phyloP scores from a whole-genome alignment of 768 basidiomycete species.

The Phylloporus sp. region DNA sequence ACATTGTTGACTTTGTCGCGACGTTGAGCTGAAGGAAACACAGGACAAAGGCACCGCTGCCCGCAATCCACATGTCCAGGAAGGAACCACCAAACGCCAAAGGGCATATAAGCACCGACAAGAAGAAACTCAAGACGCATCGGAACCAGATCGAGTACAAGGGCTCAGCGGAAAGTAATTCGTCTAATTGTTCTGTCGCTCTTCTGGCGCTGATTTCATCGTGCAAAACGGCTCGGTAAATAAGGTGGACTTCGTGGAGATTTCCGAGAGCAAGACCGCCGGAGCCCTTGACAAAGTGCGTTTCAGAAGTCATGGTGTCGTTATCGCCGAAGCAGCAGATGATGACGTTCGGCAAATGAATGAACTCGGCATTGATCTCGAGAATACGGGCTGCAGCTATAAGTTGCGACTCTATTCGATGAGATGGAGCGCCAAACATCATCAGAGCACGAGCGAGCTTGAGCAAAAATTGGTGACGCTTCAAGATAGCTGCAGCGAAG shows the following conservation, averaged over 20 bases:
- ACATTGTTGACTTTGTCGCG: conserved; percentile 72
- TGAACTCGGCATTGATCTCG: conserved; percentile 88
- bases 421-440: conserved; percentile 90
- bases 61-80: conserved; percentile 83
- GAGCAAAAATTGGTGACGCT: conserved; percentile 82
- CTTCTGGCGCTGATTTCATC: conserved; percentile 84
- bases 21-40: conserved; percentile 69
- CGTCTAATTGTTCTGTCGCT: conserved; percentile 61
- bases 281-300: conserved; percentile 79
- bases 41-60: conserved; percentile 61
- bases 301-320: conserved; percentile 85
- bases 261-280: conserved; percentile 79
- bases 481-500: conserved; percentile 56
- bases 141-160: conserved; percentile 61
- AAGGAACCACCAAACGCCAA: conserved; percentile 82
- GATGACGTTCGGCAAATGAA: conserved; percentile 76
- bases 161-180: conserved; percentile 59
- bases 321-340: conserved; percentile 89
- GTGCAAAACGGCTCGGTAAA: conserved; percentile 87
- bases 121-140: conserved; percentile 62
- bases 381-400: conserved; percentile 84
- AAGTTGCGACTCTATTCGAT: conserved; percentile 91
- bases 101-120: conserved; percentile 78
- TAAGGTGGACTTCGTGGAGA: conserved; percentile 77
- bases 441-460: conserved; percentile 84